These are phyloP conservation scores for Penicillium vulpinum DNA, from an alignment of 2,329 filamentous ascomycete genomes.

Conservation along the genomic window DNA sequence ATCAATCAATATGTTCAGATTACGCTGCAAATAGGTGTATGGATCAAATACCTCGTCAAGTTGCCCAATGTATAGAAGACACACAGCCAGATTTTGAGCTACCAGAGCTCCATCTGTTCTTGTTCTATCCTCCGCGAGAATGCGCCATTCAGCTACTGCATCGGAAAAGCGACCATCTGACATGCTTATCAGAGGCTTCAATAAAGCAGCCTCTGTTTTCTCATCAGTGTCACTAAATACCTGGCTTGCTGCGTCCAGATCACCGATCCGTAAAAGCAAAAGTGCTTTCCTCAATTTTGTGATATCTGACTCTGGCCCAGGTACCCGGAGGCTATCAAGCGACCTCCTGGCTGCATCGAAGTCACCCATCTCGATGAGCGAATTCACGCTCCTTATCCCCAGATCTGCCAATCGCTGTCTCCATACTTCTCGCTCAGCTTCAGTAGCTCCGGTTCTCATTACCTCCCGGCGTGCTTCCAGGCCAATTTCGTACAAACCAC, in stretches of 20 bases:
- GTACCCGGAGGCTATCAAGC: constrained; percentile 58
- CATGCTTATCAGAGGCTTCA: constrained; percentile 70
- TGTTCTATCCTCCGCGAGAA: constrained; percentile 50
- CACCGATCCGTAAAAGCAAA: constrained; percentile 76
- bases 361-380: constrained; percentile 71
- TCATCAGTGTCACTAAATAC: constrained; percentile 49
- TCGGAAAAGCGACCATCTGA: constrained; percentile 70
- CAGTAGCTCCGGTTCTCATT: constrained; percentile 51
- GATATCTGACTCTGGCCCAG: constrained; percentile 31
- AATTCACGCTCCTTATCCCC: constrained; percentile 62
- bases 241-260: constrained; percentile 65
- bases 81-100: constrained; percentile 79
- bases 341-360: constrained; percentile 75
- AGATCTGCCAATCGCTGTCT: constrained; percentile 70
- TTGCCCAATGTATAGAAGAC: constrained; percentile 75
- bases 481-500: constrained; percentile 86
- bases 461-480: constrained; percentile 70
- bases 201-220: constrained; percentile 40
- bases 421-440: constrained; percentile 66
- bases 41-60: constrained; percentile 64
- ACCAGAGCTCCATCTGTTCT: constrained; percentile 65
- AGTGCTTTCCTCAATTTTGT: constrained; percentile 55
- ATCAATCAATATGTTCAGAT: constrained; percentile 3
- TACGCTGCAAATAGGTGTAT: background rate
- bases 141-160: constrained; percentile 64